Base-by-base conservation (phyloP, 768 basidiomycete genomes). In the Glaciozyma martinii region DNA sequence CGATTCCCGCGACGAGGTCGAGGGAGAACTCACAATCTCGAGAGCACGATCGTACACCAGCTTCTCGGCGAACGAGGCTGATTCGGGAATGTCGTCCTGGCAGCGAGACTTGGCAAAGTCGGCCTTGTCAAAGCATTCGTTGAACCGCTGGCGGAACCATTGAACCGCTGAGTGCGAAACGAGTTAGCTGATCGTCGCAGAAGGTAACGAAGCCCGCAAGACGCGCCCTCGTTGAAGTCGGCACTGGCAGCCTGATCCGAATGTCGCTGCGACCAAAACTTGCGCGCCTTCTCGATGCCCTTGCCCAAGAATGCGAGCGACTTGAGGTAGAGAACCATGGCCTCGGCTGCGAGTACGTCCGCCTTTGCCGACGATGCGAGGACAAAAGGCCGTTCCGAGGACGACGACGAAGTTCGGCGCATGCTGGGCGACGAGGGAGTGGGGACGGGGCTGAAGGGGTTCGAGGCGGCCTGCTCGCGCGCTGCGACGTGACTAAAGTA, bases 121-220 rank as follows among this genome's bases (percentile, higher is more conserved):
- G 23, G 90, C 89, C 47, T 93, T 88, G 64, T 94, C 91, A 73
- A 89, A 89, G 73, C 90, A 94, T 75, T 93, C 92, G 72, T 92
- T 84, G 76, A 95, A 99, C 68, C 91, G 87, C 18, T 86, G 85
- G 74, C 88, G 89, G 78, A 95, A 92, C 93, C 92, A 99, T 59
- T 84, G 79, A 0, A 79, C 77, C 66, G 78, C 79, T 78, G 63
- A 15, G 52, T 18, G 49, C 25, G 43, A 58, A 32, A 7, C 8
- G 33, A 46, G 25, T 27, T 56, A 32, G 52, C 50, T 25, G 18
- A 21, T 37, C 16, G 27, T 19, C n/a, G 21, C 27, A 30, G n/a
- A 30, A 25, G 8, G 3, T 29, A 44, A 66, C 40, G 66, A n/a
- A 55, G 63, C 61, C 3, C 9, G 15, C 87, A 84, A 70, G 87